A percentile compares a stretch with the other conserved stretches of the same genome.
phyloP scores from a whole-genome alignment of 768 basidiomycete species.

The Macrolepiota dolichaula region DNA sequence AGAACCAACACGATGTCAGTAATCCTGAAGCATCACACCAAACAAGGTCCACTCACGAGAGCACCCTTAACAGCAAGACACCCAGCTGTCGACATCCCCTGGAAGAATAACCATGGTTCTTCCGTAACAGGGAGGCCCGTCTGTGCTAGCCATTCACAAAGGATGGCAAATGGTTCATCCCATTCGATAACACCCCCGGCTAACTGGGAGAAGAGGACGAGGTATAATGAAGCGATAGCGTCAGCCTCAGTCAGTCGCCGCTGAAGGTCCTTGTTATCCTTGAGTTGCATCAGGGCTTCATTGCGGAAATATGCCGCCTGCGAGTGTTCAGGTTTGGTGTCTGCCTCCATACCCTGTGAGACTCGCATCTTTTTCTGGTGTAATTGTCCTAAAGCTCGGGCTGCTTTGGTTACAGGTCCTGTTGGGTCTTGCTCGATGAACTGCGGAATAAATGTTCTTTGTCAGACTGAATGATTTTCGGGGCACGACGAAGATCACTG shows the following conservation, averaged over 20 bases:
- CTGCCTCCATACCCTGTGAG: slow-evolving; percentile 57
- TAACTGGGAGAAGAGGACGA: slow-evolving; percentile 70
- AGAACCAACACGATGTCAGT: slow-evolving; percentile 11
- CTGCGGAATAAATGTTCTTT: slow-evolving; percentile 21
- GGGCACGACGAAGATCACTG: slow-evolving; percentile 23
- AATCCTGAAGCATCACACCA: background rate
- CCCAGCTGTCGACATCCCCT: slow-evolving; percentile 47
- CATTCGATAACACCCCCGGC: slow-evolving; percentile 68
- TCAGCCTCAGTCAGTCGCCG: slow-evolving; percentile 62
- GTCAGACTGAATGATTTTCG: background rate
- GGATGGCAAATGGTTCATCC: slow-evolving; percentile 65
- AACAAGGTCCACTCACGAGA: slow-evolving; percentile 50
- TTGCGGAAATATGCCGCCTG: slow-evolving; percentile 64
- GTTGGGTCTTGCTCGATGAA: slow-evolving; percentile 62
- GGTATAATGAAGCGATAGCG: slow-evolving; percentile 75
- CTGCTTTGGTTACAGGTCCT: slow-evolving; percentile 68
- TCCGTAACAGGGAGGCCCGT: slow-evolving; percentile 61
- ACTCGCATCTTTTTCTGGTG: slow-evolving; percentile 63
- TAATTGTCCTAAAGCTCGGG: slow-evolving; percentile 73
- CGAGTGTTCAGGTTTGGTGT: slow-evolving; percentile 51
- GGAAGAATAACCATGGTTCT: slow-evolving; percentile 58
- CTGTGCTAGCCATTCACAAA: slow-evolving; percentile 73
- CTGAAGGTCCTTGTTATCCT: slow-evolving; percentile 48
- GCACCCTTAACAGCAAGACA: slow-evolving; percentile 67
- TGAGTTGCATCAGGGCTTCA: slow-evolving; percentile 63